Base-by-base conservation (phyloP, 805 yeast species). In the Teunomyces kruisii region DNA sequence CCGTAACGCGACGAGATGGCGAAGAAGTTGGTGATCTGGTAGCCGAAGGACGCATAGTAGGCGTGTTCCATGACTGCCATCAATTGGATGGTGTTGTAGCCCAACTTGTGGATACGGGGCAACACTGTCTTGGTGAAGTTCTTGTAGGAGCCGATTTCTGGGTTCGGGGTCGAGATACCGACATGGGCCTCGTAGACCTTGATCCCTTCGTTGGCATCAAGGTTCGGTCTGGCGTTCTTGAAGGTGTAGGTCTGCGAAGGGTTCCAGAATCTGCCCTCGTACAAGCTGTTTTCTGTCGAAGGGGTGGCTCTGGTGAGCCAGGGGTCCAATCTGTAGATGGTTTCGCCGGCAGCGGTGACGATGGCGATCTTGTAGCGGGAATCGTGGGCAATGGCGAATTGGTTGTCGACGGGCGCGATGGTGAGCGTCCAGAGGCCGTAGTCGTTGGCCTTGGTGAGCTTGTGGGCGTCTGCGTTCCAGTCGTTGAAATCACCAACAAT, bases 31-130 rank as follows among this genome's bases (percentile, higher is more conserved):
- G 98, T 91, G 22, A 92, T 83, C 65, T 92, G 99, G 64, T 92
- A 92, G n/a, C 99, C 99, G 63, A 92, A 92, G 2, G 96, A 88
- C 1, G 97, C 99, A 64, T 92, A 92, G 63, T 92, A 92, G 1
- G 99, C 98, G 64, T 92, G 99, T 67, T 92, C 99, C 99, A 92
- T 92, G 36, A 92, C 79, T 0, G 99, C 97, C 99, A 92, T 92
- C 59, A 92, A 75, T 68, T 92, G 99, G 56, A 92, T 86, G 4
- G 96, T 83, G 64, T 94, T 89, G 65, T 92, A 92, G 30, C 97
- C 97, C 48, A 91, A 75, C 50, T 84, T 80, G 54, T 81, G 82
- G 54, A 92, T 88, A 37, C 84, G 75, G n/a, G 98, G 98, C 50
- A 92, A 76, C 9, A 90, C 75, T 52, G 87, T 83, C 37, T 70